Evolutionary conservation across 495 filamentous ascomycete genomes (phyloP).

Genomic region (Penicillium ochrochloron): DNA sequence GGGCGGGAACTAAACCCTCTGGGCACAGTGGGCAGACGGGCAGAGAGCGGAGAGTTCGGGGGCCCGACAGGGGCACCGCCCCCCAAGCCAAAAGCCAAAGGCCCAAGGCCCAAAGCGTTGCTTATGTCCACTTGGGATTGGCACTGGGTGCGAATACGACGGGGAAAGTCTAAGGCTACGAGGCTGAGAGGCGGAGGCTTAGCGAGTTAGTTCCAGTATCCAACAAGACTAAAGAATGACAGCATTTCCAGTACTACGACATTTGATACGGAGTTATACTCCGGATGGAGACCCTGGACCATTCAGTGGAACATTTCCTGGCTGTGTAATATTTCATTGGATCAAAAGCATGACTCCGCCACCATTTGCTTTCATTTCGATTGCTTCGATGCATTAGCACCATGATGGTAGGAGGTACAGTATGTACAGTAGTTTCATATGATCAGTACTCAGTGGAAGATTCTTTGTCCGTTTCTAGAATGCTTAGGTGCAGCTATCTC

Average conservation of each 20-base stretch:
- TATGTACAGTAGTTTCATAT: neutral
- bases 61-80: too few relatives aligned
- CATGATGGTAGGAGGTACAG: neutral
- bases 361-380: neutral
- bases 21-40: too few relatives aligned
- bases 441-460: neutral
- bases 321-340: neutral
- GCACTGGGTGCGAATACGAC: neutral
- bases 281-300: neutral
- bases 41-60: too few relatives aligned
- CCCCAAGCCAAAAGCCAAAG: too few relatives aligned
- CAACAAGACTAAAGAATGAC: neutral
- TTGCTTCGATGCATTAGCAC: neutral
- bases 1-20: conserved; percentile 2
- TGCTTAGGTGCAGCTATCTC: neutral
- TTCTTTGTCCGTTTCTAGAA: neutral
- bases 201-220: neutral
- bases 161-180: neutral
- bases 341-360: neutral
- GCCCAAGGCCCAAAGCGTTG: neutral
- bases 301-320: neutral
- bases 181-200: neutral
- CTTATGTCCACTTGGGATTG: neutral
- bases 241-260: too few relatives aligned
- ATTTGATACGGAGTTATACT: neutral